phyloP scores from a whole-genome alignment of 1,139 yeast species.

The Lodderomyces elongisporus region DNA sequence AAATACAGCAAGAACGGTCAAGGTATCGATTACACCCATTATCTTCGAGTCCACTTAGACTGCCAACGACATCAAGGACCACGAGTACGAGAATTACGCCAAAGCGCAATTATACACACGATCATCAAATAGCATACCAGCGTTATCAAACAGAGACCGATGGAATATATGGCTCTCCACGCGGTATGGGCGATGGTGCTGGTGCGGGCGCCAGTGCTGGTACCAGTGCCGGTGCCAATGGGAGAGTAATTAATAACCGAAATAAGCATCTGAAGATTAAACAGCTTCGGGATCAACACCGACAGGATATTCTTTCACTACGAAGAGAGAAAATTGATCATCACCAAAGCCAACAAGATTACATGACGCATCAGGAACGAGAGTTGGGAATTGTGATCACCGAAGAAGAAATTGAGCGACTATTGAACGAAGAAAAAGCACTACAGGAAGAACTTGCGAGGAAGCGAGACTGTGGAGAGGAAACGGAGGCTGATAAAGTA shows the following conservation, averaged over 20 bases:
- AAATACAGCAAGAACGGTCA: slow-evolving; percentile 1
- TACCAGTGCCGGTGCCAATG: slow-evolving; percentile 1
- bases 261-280: slow-evolving; percentile 26
- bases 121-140: too few species aligned
- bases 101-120: too few species aligned
- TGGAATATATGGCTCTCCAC: too few species aligned
- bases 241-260: slow-evolving; percentile 12
- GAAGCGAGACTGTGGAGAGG: slow-evolving; percentile 5
- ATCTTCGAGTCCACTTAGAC: slow-evolving; percentile 1
- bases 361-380: slow-evolving; percentile 15
- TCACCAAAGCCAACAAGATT: slow-evolving; percentile 19
- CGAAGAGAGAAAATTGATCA: slow-evolving; percentile 24
- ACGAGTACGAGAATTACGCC: too few species aligned
- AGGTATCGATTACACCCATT: slow-evolving; percentile 3
- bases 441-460: too few species aligned
- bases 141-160: too few species aligned
- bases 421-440: slow-evolving; percentile 28
- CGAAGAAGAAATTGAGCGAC: slow-evolving; percentile 23
- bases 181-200: too few species aligned
- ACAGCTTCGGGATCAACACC: slow-evolving; percentile 26
- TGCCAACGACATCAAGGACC: too few species aligned
- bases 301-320: slow-evolving; percentile 19
- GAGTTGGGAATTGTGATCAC: slow-evolving; percentile 16
- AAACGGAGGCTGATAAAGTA: slow-evolving; percentile 5
- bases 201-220: too few species aligned